Evolutionary conservation across 1,284 basidiomycete species (phyloP).

Genomic region (Apiotrichum domesticum): DNA sequence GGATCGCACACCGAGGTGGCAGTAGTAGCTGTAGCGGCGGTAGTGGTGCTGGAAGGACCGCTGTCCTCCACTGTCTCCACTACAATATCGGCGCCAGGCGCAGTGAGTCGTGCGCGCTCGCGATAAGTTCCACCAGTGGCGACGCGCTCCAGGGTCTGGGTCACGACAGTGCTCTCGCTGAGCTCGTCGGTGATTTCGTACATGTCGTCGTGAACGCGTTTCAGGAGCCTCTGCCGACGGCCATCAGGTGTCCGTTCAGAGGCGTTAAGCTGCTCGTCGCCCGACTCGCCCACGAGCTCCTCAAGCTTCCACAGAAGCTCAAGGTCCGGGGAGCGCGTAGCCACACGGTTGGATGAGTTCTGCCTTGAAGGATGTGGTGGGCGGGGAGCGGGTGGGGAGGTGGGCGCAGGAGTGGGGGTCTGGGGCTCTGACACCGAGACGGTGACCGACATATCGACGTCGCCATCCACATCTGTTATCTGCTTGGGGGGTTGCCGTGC

Average conservation of each 20-base stretch:
- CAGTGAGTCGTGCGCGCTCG: not conserved
- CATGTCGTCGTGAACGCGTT: slow-evolving; percentile 30
- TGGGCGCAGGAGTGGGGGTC: not conserved
- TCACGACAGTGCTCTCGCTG: slow-evolving; percentile 37
- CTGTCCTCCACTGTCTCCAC: slow-evolving; percentile 15
- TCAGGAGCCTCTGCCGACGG: slow-evolving; percentile 1
- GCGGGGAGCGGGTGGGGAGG: not conserved
- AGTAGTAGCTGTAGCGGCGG: not conserved
- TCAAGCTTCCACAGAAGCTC: slow-evolving; percentile 36
- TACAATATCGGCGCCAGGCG: slow-evolving; percentile 8
- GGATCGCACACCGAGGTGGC: slow-evolving; percentile 1
- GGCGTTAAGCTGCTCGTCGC: slow-evolving; percentile 28
- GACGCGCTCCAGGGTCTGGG: slow-evolving; percentile 24
- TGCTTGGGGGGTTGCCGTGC: not conserved
- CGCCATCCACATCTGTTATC: slow-evolving; percentile 6
- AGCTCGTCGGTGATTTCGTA: slow-evolving; percentile 49
- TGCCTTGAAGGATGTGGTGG: not conserved
- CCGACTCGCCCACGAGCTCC: slow-evolving; percentile 32
- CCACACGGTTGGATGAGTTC: not conserved
- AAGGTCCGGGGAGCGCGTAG: slow-evolving; percentile 8
- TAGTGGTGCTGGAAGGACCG: not conserved
- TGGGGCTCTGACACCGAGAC: not conserved
- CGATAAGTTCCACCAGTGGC: not conserved
- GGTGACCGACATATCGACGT: slow-evolving; percentile 8
- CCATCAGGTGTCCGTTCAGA: slow-evolving; percentile 2